Conservation (phyloP, 495 filamentous ascomycete genomes). For the Trypethelium eluteriae region DNA sequence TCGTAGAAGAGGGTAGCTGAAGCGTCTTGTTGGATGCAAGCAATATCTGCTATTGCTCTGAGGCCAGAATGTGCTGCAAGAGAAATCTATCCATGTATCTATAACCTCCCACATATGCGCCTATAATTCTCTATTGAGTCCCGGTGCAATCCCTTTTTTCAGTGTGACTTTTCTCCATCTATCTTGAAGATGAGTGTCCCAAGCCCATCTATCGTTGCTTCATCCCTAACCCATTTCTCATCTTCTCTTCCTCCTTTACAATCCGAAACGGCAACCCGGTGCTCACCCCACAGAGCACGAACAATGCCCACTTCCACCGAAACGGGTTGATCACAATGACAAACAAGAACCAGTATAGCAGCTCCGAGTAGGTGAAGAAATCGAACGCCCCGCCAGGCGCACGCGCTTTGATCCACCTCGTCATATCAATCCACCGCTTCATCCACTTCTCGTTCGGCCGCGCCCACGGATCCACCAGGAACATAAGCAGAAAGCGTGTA, state of each 20-base stretch:
- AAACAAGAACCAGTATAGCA: constrained; percentile 80
- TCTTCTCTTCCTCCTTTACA: constrained; percentile 54
- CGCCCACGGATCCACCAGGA: constrained; percentile 69
- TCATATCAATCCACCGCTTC: constrained; percentile 83
- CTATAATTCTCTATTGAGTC: no score
- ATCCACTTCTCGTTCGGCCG: constrained; percentile 64
- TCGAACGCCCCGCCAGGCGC: constrained; percentile 43
- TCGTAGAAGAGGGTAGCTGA: no score
- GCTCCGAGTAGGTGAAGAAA: constrained; percentile 76
- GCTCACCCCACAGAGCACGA: constrained; percentile 72
- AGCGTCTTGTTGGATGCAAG: no score
- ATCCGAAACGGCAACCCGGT: constrained; percentile 56
- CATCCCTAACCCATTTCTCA: constrained; percentile 38
- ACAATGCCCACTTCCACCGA: constrained; percentile 71
- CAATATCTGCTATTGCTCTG: no score
- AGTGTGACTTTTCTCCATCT: no score
- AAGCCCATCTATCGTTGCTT: not conserved
- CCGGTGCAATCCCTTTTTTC: no score
- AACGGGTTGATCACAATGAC: constrained; percentile 74
- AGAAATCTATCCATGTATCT: not conserved
- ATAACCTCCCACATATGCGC: not conserved
- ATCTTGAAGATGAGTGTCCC: not conserved
- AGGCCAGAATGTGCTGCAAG: not conserved
- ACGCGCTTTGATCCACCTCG: constrained; percentile 58
- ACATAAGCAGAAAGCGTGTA: constrained; percentile 77